These are phyloP conservation scores for Kwoniella shandongensis DNA, from an alignment of 768 basidiomycete genomes.

Conservation along the genomic window DNA sequence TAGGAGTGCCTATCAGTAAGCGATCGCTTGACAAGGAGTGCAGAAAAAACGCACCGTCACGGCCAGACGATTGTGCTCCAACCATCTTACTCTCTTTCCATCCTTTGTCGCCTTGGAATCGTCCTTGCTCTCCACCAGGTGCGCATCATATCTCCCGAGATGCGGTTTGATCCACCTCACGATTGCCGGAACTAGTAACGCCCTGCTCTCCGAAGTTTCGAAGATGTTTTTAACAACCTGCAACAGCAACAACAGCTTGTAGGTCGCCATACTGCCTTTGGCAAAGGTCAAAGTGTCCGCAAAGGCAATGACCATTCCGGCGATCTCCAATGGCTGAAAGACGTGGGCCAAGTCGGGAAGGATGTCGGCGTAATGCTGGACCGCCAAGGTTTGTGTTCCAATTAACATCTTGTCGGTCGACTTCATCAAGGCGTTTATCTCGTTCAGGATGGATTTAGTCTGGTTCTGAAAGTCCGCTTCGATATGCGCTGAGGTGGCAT, in stretches of 20 bases:
- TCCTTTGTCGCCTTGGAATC: constrained; percentile 71
- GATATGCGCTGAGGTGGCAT: constrained; percentile 79
- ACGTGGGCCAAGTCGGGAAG: constrained; percentile 82
- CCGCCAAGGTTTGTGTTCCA: constrained; percentile 89
- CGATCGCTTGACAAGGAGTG: not conserved
- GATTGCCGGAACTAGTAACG: constrained; percentile 78
- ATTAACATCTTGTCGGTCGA: constrained; percentile 80
- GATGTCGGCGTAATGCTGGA: constrained; percentile 90
- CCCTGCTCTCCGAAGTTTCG: constrained; percentile 74
- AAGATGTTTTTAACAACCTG: constrained; percentile 87
- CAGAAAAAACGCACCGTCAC: constrained; percentile 66
- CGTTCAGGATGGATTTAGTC: constrained; percentile 69
- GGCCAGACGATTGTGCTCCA: constrained; percentile 86
- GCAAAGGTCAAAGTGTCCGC: constrained; percentile 73
- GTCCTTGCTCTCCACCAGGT: constrained; percentile 58
- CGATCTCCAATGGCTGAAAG: constrained; percentile 77
- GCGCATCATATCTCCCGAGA: constrained; percentile 87
- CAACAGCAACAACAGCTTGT: constrained; percentile 91
- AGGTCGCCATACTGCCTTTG: constrained; percentile 85
- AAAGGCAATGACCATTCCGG: constrained; percentile 81
- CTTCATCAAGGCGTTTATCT: constrained; percentile 87
- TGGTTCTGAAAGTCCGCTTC: constrained; percentile 83
- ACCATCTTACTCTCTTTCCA: constrained; percentile 75
- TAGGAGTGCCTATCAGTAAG: not conserved
- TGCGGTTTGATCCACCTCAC: constrained; percentile 94